These are phyloP conservation scores for Leccinum fibrillosum DNA, from an alignment of 768 basidiomycete species.

Conservation along the genomic window DNA sequence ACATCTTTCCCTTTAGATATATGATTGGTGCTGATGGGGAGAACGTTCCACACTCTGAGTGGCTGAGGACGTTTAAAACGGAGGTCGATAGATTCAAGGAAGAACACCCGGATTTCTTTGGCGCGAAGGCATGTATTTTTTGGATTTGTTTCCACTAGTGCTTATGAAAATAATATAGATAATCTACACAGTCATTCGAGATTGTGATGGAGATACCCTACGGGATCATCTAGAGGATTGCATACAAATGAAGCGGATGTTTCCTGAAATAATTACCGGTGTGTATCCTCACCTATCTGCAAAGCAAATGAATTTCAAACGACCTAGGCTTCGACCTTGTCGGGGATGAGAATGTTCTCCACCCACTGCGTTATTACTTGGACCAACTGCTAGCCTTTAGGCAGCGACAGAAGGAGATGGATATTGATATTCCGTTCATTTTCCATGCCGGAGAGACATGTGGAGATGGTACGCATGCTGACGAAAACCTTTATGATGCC, in stretches of 20 bases:
- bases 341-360: constrained; percentile 63
- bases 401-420: constrained; percentile 50
- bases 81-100: constrained; percentile 54
- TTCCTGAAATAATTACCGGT: constrained; percentile 72
- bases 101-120: constrained; percentile 60
- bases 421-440: constrained; percentile 64
- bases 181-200: constrained; percentile 65
- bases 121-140: constrained; percentile 48
- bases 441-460: constrained; percentile 82
- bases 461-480: constrained; percentile 69
- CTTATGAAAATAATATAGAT: constrained; percentile 39
- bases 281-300: constrained; percentile 3
- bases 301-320: not conserved
- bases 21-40: constrained; percentile 60
- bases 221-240: constrained; percentile 73
- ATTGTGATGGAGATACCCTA: constrained; percentile 52
- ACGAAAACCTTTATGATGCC: constrained; percentile 75
- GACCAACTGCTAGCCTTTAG: constrained; percentile 59
- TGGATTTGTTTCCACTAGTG: not conserved
- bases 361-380: constrained; percentile 61
- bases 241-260: constrained; percentile 66
- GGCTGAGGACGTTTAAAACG: constrained; percentile 51
- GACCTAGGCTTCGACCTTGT: constrained; percentile 74
- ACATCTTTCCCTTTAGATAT: constrained; percentile 34
- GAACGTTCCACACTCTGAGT: constrained; percentile 56